phyloP scores from a whole-genome alignment of 768 basidiomycete species.

The Trametes meyenii region DNA sequence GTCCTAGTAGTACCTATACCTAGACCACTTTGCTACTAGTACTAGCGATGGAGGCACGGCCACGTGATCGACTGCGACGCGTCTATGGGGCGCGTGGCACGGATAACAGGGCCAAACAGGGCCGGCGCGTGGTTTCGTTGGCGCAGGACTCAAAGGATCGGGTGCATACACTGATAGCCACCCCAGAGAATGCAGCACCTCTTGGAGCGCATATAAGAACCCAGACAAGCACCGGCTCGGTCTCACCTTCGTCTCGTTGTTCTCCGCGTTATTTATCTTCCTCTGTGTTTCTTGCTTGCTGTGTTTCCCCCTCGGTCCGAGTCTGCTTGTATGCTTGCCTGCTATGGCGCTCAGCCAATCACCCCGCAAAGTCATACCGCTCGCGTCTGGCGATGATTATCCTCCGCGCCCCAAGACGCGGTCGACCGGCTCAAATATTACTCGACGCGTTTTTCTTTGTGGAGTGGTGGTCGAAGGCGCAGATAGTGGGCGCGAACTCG shows the following conservation, averaged over 20 bases:
- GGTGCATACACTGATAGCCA: neutral
- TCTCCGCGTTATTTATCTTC: conserved; percentile 10
- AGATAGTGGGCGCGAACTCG: conserved; percentile 66
- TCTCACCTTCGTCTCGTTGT: neutral
- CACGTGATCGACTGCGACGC: conserved; percentile 20
- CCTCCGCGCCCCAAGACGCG: conserved; percentile 43
- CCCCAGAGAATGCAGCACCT: conserved; percentile 8
- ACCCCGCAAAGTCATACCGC: conserved; percentile 73
- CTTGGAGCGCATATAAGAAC: neutral
- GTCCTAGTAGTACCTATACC: no score
- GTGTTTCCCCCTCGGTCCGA: neutral
- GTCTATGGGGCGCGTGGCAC: neutral
- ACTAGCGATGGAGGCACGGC: conserved; percentile 9
- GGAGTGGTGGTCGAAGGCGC: conserved; percentile 89
- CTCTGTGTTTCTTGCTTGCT: conserved; percentile 1
- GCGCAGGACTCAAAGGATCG: neutral
- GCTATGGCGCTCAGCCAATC: conserved; percentile 68
- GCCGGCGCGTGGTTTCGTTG: conserved; percentile 11
- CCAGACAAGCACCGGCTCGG: neutral
- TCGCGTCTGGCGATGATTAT: conserved; percentile 68
- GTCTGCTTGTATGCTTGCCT: conserved; percentile 6
- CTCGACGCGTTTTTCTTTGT: conserved; percentile 85
- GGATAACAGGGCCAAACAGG: conserved; percentile 17
- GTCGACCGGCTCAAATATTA: conserved; percentile 47
- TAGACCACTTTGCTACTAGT: no score